Conservation (phyloP, 306 rosid species). For the Prunus davidiana region DNA sequence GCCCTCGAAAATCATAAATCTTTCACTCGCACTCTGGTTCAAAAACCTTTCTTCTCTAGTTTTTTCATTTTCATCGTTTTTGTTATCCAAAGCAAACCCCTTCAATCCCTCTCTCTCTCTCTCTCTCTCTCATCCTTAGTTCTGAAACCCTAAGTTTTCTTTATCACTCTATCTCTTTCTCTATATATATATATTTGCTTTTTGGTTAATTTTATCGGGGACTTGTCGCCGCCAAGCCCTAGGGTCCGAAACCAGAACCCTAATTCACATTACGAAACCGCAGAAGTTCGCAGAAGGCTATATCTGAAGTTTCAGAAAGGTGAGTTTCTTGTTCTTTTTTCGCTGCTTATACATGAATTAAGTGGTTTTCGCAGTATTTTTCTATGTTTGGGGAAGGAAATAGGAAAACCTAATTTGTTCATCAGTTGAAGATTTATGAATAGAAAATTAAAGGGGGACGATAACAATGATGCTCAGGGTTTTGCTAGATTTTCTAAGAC, state of each 20-base stretch:
- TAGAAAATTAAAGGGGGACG: background rate
- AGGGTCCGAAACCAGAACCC: slow-evolving; percentile 2
- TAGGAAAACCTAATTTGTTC: slow-evolving; percentile 10
- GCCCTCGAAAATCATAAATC: slow-evolving; percentile 21
- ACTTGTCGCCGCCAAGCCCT: background rate
- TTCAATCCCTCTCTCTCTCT: background rate
- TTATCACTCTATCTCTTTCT: background rate
- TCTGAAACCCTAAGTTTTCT: background rate
- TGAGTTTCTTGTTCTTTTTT: background rate
- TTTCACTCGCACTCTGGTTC: background rate
- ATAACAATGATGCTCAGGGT: background rate
- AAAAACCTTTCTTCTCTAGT: background rate
- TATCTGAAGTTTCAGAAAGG: background rate
- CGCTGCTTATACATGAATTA: background rate
- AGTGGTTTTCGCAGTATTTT: background rate
- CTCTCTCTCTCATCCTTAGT: background rate
- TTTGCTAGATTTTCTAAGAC: background rate
- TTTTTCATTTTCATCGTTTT: background rate
- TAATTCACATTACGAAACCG: background rate
- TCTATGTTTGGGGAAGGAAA: background rate
- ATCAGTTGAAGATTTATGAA: background rate
- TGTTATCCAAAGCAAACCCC: background rate
- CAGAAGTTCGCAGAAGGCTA: background rate
- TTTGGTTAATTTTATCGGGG: background rate
- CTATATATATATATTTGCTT: background rate